A percentile compares a stretch with the other conserved stretches of the same genome.
These are phyloP conservation scores for Malassezia globosa DNA, from an alignment of 1,284 basidiomycete species.

Conservation along the genomic window DNA sequence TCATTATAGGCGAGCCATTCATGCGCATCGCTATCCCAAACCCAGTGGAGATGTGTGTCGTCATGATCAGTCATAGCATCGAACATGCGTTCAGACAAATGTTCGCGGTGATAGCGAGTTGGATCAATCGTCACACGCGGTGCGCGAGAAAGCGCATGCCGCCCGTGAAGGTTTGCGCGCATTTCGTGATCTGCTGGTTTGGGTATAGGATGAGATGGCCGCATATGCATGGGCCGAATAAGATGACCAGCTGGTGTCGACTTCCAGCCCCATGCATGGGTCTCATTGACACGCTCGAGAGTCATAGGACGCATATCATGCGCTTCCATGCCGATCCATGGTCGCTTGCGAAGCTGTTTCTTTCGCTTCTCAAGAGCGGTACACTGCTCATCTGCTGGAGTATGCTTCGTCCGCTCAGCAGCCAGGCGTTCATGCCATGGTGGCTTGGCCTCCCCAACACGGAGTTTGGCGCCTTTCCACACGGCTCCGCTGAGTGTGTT, in stretches of 20 bases:
- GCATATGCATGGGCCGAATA: constrained; percentile 36
- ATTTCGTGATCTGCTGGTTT: constrained; percentile 13
- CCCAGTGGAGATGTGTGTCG: constrained; percentile 6
- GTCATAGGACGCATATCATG: constrained; percentile 23
- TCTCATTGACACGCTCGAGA: constrained; percentile 21
- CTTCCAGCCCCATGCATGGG: constrained; percentile 44
- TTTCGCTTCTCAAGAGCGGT: constrained; percentile 2
- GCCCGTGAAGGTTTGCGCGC: too few relatives aligned
- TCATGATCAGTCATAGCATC: constrained; percentile 15
- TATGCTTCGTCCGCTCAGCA: constrained; percentile 2
- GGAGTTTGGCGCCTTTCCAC: constrained; percentile 39
- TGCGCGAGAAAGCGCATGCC: constrained; percentile 19
- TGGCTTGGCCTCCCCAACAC: constrained; percentile 35
- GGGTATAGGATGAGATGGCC: constrained; percentile 30
- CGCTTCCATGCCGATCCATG: constrained; percentile 27
- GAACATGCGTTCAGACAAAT: constrained; percentile 27
- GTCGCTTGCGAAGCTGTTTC: constrained; percentile 21
- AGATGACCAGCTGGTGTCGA: constrained; percentile 35
- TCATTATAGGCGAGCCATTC: background rate
- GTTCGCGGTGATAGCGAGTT: constrained; percentile 33
- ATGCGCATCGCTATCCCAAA: constrained; percentile 12
- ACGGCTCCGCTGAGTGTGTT: constrained; percentile 32
- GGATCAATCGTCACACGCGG: constrained; percentile 38
- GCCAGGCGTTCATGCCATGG: constrained; percentile 14
- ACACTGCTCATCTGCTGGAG: background rate